A percentile compares a stretch with the other conserved stretches of the same genome.
Evolutionary conservation across 208 protist species (phyloP).

Genomic region (Phytomonas sp.): DNA sequence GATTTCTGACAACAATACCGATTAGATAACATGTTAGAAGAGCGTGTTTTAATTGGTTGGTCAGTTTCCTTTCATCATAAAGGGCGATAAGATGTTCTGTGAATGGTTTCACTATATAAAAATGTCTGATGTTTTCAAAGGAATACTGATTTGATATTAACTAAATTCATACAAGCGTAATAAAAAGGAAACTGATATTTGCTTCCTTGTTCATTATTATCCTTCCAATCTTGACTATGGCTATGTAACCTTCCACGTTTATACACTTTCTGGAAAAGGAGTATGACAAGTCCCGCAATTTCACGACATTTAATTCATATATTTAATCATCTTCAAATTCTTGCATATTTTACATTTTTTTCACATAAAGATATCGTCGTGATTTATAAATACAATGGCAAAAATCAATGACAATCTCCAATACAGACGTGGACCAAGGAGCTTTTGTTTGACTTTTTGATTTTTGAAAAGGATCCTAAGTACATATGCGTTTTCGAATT

Average conservation of each 20-base stretch:
- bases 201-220: slow-evolving; percentile 12
- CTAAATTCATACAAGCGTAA: neutral
- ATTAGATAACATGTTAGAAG: neutral
- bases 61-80: neutral
- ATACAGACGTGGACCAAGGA: neutral
- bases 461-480: neutral
- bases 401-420: neutral
- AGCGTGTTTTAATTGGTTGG: neutral
- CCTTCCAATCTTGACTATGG: neutral
- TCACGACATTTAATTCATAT: slow-evolving; percentile 2
- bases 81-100: neutral
- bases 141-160: slow-evolving; percentile 1
- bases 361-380: neutral
- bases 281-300: neutral
- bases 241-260: neutral
- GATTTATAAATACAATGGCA: neutral
- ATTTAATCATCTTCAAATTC: slow-evolving; percentile 3
- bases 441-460: neutral
- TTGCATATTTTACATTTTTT: slow-evolving; percentile 6
- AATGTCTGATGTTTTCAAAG: neutral
- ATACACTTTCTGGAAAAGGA: neutral
- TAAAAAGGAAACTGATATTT: neutral
- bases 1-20: neutral
- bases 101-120: slow-evolving; percentile 4
- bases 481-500: neutral